These are phyloP conservation scores for Lactarius sp. DNA, from an alignment of 768 basidiomycete genomes.

Conservation along the genomic window DNA sequence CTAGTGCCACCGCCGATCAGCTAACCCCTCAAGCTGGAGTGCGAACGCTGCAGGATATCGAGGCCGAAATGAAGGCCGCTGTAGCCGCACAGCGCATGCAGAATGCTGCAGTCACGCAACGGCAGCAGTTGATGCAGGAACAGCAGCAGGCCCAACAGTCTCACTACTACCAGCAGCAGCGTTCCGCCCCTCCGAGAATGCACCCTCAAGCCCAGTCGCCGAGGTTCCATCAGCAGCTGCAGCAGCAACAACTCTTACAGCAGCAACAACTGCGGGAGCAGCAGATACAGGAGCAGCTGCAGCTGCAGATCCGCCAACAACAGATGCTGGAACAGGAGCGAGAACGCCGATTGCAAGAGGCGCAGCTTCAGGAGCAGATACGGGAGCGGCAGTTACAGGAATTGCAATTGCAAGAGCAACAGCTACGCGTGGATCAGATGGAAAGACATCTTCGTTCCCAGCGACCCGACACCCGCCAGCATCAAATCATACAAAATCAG, in stretches of 20 bases:
- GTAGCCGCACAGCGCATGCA: constrained; percentile 34
- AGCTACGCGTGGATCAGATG: constrained; percentile 22
- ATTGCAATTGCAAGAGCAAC: constrained; percentile 30
- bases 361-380: constrained; percentile 55
- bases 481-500: constrained; percentile 28
- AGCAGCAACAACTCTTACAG: constrained; percentile 58
- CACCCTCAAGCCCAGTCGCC: constrained; percentile 70
- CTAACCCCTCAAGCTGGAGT: constrained; percentile 28
- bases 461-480: constrained; percentile 26
- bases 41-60: constrained; percentile 73
- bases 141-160: constrained; percentile 34
- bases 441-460: constrained; percentile 25
- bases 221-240: constrained; percentile 73
- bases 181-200: constrained; percentile 71
- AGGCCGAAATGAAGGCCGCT: constrained; percentile 73
- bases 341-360: constrained; percentile 57
- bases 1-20: constrained; percentile 27
- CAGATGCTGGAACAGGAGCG: constrained; percentile 58
- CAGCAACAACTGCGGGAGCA: constrained; percentile 63
- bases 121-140: constrained; percentile 36
- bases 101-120: constrained; percentile 31
- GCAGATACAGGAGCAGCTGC: constrained; percentile 32
- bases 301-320: constrained; percentile 24
- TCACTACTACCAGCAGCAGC: constrained; percentile 38
- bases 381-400: constrained; percentile 34